Conservation (phyloP, 257 asterid genomes). For the Solanum etuberosum region DNA sequence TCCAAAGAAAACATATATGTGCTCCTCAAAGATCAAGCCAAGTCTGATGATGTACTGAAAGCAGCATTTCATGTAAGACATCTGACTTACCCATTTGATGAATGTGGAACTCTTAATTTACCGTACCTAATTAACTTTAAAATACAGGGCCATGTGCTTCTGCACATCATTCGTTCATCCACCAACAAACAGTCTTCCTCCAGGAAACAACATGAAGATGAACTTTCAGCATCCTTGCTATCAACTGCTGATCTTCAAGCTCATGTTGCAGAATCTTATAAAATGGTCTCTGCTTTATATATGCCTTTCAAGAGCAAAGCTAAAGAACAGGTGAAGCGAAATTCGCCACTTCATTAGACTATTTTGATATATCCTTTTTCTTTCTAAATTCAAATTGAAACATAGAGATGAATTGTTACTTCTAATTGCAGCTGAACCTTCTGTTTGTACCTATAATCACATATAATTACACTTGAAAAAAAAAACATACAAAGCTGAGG, state of each 20-base stretch:
- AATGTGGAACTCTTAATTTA: not conserved
- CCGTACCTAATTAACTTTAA: slow-evolving; percentile 13
- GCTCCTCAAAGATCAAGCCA: slow-evolving; percentile 90
- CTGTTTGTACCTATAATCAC: not conserved
- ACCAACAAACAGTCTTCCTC: slow-evolving; percentile 30
- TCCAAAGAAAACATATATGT: slow-evolving; percentile 72
- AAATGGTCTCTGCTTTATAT: slow-evolving; percentile 88
- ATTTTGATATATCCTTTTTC: not conserved
- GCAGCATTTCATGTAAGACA: slow-evolving; percentile 91
- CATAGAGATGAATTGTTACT: not conserved
- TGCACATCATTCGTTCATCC: slow-evolving; percentile 61
- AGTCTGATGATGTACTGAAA: slow-evolving; percentile 90
- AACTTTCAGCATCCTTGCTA: slow-evolving; percentile 24
- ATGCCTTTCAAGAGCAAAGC: slow-evolving; percentile 81
- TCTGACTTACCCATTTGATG: slow-evolving; percentile 6
- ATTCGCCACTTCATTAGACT: not conserved
- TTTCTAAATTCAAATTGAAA: not conserved
- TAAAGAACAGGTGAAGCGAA: slow-evolving; percentile 66
- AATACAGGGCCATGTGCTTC: slow-evolving; percentile 90
- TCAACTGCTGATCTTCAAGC: slow-evolving; percentile 55
- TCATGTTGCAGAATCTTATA: slow-evolving; percentile 76
- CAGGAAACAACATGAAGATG: slow-evolving; percentile 24
- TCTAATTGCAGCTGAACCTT: not conserved
- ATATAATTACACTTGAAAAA: not conserved
- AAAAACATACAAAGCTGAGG: not conserved